Evolutionary conservation across 768 basidiomycete species (phyloP), one percentile per base, ranked within the genome.

Genomic region (Suillus decipiens): DNA sequence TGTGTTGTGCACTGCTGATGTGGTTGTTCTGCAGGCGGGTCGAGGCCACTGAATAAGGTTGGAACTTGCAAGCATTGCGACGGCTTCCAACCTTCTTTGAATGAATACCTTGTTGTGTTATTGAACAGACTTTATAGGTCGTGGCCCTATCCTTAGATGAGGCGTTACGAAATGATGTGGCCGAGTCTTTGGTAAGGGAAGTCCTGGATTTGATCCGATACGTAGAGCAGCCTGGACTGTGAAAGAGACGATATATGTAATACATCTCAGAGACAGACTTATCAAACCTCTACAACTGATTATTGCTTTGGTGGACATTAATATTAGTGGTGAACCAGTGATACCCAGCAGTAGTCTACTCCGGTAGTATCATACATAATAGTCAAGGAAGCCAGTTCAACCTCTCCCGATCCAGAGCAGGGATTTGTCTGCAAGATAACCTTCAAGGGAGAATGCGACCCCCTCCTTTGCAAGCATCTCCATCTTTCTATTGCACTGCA

Each of bases 381-480:
- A 24, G 7, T 24, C 24, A 48, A 48, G 12, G 14, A 55, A 6
- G 34, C 34, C 22, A 37, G 12, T 24, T 59, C 59, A 43, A 7
- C 11, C 19, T 61, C 37, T 24, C 36, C 59, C n/a, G 9, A 17
- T 34, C 69, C 69, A 72, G 9, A 72, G 17, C 39, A 69, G 42
- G 3, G 50, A 60, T 60, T 68, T 53, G 8, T 72, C 73, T 31
- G 66, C 63, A 28, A 87, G 69, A 67, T 77, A 77, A 0, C 86
- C 86, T 2, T 77, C 77, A 8, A 68, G 57, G 51, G 79, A 79
- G 62, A 89, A 86, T 8, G 36, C 43, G 2, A 89, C 82, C 0
- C 86, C 86, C 71, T 89, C 88, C 56, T 72, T 67, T n/a, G 69
- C 71, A 10, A 89, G 74, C 41, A 88, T 71, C 37, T 77, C 75